Base-by-base conservation (phyloP, 257 asterid genomes). In the Ilex asprella region DNA sequence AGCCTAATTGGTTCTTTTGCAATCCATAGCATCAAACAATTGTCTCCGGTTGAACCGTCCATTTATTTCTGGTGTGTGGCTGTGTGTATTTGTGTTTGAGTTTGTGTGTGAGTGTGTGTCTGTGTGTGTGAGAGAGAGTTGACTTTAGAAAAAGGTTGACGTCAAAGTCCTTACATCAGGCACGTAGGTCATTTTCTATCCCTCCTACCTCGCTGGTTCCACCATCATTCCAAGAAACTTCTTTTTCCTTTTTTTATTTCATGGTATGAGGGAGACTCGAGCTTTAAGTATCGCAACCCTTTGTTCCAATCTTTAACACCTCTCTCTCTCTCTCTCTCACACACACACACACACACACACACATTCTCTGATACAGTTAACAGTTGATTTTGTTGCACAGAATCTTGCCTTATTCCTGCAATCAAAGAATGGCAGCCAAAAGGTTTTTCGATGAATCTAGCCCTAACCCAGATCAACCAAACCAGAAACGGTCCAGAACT, bases 381-480 rank as follows among this genome's bases (percentile, higher is more conserved):
- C 59, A 5, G 30, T 16, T 21, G 50, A n/a, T 63, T 5, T 66
- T 67, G 44, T 58, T 44, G 32, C 16, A 5, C 12, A 5, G 11
- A 13, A 14, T 51, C 5, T 39, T 32, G 13, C 7, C 10, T 2
- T 7, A 2, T 15, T 7, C 29, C 12, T 29, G 5, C 41, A 35
- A 35, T 21, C 2, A n/a, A 4, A 50, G 55, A 64, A 86, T 86
- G 95, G 84, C 91, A 27, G 85, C 83, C 2, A 86, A 86, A 73
- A 79, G 95, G 50, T 64, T 66, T 12, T 61, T 64, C 29, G 74
- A 68, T 16, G 39, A 59, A 43, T 52, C 71, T 31, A 73, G 62
- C n/a, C 67, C 63, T 7, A 76, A 81, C 30, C 60, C 76, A 6
- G 81, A 70, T 68, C 86, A 75, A 5, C 76, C 76, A 10, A 65